These are phyloP conservation scores for Boletellus ananas DNA, from an alignment of 768 basidiomycete species.

Conservation along the genomic window DNA sequence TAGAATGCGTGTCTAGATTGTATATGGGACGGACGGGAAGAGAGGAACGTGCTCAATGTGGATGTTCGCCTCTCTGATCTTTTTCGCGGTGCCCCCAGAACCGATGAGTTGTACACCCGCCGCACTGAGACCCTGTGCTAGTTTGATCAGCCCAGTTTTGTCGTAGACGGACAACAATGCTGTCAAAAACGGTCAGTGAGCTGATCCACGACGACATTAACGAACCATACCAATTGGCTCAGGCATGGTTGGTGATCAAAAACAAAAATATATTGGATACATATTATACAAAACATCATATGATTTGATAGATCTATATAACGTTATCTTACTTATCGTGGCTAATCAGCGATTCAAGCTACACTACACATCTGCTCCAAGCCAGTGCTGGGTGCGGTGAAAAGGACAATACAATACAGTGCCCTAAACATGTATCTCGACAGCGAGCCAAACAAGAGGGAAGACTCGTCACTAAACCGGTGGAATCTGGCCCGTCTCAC, in stretches of 20 bases:
- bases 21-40: neutral
- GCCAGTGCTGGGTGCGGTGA: neutral
- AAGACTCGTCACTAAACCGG: conserved; percentile 5
- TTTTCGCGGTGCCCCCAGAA: conserved; percentile 97
- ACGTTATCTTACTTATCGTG: conserved; percentile 13
- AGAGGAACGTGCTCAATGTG: conserved; percentile 73
- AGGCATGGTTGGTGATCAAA: conserved; percentile 23
- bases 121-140: conserved; percentile 78
- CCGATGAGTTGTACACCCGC: conserved; percentile 87
- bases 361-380: too few relatives aligned
- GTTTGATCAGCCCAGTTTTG: conserved; percentile 83
- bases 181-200: conserved; percentile 27
- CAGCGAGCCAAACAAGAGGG: conserved; percentile 1
- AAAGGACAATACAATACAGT: conserved; percentile 13
- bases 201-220: neutral
- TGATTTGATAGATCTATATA: neutral
- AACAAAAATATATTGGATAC: too few relatives aligned
- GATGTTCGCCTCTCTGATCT: conserved; percentile 91
- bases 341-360: conserved; percentile 12
- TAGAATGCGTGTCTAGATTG: conserved; percentile 3
- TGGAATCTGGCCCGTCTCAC: conserved; percentile 15
- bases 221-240: conserved; percentile 26
- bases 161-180: conserved; percentile 96
- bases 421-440: conserved; percentile 6
- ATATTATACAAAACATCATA: neutral